Base-by-base conservation (phyloP, 257 asterid species). In the Ballota nigra region DNA sequence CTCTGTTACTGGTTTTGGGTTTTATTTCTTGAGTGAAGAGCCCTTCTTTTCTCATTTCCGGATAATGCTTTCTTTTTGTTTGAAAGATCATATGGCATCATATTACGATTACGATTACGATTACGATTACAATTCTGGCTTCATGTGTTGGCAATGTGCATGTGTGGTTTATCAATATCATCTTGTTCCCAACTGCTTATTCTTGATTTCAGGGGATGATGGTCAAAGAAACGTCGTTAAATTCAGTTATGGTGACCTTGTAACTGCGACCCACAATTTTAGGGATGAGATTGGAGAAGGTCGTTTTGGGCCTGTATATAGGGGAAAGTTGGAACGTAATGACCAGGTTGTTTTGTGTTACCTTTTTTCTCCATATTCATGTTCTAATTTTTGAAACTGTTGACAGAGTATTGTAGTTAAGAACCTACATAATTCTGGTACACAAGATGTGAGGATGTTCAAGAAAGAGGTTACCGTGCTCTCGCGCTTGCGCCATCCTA, bases 381-480 rank as follows among this genome's bases (percentile, higher is more conserved):
- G 1, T 5, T n/a, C 6, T 16, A 3, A 4, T 9, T 9, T 43
- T 43, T 12, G 19, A 0, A 43, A 43, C 22, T 47, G 40, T 64
- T 63, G 67, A 68, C 84, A 86, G 92, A 52, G 43, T 49, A 80
- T 87, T 43, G 88, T 85, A 24, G 77, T 71, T 55, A 76, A 76
- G 71, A 72, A 68, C 67, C 74, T 87, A 13, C 76, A 79, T 29
- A 80, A 77, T 59, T 58, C 80, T 28, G 90, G 87, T 26, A 53
- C 76, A 59, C 86, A 87, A 80, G 86, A 36, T 36, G 2, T 12
- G 52, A 43, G 52, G 65, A 84, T 83, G 83, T 87, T 85, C 63
- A 52, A 62, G 18, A 83, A 73, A 33, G 91, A 84, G 76, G 84
- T 86, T 73, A 75, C 75, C 23, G 80, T 80, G 91, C 89, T 82